These are phyloP conservation scores for Pyrenopolyporus hunteri DNA, from an alignment of 495 filamentous ascomycete species.

Conservation along the genomic window DNA sequence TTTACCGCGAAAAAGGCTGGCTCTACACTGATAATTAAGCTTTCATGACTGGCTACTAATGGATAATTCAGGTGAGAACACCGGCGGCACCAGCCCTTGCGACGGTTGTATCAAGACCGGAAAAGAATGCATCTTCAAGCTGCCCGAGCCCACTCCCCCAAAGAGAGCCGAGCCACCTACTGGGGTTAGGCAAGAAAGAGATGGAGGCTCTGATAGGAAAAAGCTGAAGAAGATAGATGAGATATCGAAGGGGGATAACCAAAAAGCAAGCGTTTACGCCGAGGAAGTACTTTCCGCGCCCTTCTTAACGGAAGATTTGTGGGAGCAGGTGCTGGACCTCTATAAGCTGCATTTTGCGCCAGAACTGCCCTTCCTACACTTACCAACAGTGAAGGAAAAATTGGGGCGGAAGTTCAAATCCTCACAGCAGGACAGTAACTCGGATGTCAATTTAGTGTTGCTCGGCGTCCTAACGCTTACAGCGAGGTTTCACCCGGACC, in stretches of 20 bases:
- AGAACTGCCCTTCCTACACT: constrained; percentile 81
- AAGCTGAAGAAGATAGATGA: constrained; percentile 62
- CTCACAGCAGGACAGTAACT: constrained; percentile 53
- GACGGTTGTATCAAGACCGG: constrained; percentile 77
- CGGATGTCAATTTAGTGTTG: constrained; percentile 66
- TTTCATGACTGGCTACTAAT: constrained; percentile 13
- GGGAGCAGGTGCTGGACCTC: constrained; percentile 75
- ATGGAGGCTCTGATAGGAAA: constrained; percentile 66
- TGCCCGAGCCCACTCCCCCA: constrained; percentile 59
- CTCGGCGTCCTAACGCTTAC: constrained; percentile 81
- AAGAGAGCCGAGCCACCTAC: constrained; percentile 62
- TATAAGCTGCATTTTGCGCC: constrained; percentile 85
- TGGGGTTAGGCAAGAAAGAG: constrained; percentile 60
- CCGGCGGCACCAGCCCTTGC: constrained; percentile 74
- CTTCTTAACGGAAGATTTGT: constrained; percentile 70
- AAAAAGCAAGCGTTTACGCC: constrained; percentile 42
- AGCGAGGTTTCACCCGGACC: constrained; percentile 72
- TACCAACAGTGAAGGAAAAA: constrained; percentile 72
- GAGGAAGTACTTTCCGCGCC: constrained; percentile 58
- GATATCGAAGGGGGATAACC: constrained; percentile 48
- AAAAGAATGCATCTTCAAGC: constrained; percentile 78
- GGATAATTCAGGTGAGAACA: constrained; percentile 61
- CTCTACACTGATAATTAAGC: not conserved
- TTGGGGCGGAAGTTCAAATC: constrained; percentile 48
- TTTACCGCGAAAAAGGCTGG: not conserved